Base-by-base conservation (phyloP, 768 basidiomycete species). In the Boletus reticuloceps region DNA sequence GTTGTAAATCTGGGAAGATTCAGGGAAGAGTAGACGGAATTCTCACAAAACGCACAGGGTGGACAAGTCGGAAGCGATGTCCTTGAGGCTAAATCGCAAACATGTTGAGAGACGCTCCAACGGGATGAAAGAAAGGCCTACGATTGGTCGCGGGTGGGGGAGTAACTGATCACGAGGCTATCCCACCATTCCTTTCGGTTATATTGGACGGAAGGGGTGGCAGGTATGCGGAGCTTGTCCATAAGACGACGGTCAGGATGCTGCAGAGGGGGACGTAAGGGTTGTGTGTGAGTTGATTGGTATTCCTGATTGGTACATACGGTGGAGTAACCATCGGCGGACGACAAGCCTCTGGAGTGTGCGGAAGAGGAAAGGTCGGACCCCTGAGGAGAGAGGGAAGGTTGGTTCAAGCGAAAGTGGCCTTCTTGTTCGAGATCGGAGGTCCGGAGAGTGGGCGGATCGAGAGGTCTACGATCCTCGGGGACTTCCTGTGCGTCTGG, bases 1-100 rank as follows among this genome's bases (percentile, higher is more conserved):
- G 84, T 81, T 22, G 75, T 73, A 63, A 87, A 85, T 61, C 89
- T 91, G 60, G 38, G n/a, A 36, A 37, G 14, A 9, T 47, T 56
- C 22, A 64, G 52, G 47, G 50, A 62, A n/a, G 47, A 42, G 41
- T 1, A 46, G 14, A 38, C 4, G 9, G n/a, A 38, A 14, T 47
- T 41, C 27, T 34, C 22, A 41, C 38, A 41, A 37, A 29, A 70
- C 80, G 54, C 54, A 87, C 85, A 88, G 64, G 49, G 75, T 76
- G 39, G 76, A 67, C 29, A 87, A 63, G 58, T 86, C 84, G 27
- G 71, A 65, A 32, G 70, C 65, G 22, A 87, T 80, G 49, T 78
- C 78, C 53, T 75, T 71, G 53, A 82, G 59, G 45, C 82, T 85
- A 51, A 48, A 55, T 49, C 20, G 12, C 4, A 32, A 25, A 54